Evolutionary conservation across 306 rosid genomes (phyloP).

Genomic region (Alnus rubra): DNA sequence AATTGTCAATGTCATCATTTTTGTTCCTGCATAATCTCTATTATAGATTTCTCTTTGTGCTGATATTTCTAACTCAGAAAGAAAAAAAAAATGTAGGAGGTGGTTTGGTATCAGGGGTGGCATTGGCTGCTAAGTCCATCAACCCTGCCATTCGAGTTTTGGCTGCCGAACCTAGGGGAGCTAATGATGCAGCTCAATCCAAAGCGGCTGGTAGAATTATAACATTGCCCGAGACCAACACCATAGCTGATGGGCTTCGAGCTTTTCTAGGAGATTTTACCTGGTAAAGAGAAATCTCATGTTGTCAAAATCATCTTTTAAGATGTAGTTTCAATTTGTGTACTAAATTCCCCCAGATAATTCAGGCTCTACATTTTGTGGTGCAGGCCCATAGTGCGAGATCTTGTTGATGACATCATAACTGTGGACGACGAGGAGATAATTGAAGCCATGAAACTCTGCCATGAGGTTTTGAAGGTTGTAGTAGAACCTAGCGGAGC

Average conservation of each 20-base stretch:
- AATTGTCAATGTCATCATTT: slow-evolving; percentile 6
- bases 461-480: slow-evolving; percentile 74
- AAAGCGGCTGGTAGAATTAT: slow-evolving; percentile 84
- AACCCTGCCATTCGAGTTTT: slow-evolving; percentile 69
- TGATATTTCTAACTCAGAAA: background rate
- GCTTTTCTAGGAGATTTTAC: slow-evolving; percentile 81
- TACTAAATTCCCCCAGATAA: slow-evolving; percentile 7
- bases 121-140: slow-evolving; percentile 90
- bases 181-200: slow-evolving; percentile 87
- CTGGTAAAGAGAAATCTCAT: slow-evolving; percentile 49
- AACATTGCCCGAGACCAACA: slow-evolving; percentile 67
- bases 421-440: slow-evolving; percentile 80
- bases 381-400: slow-evolving; percentile 82
- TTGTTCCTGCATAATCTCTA: background rate
- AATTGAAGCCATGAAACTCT: slow-evolving; percentile 74
- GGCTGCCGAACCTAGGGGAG: slow-evolving; percentile 89
- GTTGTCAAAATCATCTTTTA: slow-evolving; percentile 11
- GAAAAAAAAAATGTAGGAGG: slow-evolving; percentile 59
- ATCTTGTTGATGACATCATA: slow-evolving; percentile 77
- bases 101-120: slow-evolving; percentile 84
- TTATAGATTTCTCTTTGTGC: background rate
- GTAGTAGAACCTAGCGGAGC: slow-evolving; percentile 94
- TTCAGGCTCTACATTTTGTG: slow-evolving; percentile 7
- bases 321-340: background rate
- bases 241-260: slow-evolving; percentile 90